phyloP scores from a whole-genome alignment of 2,329 filamentous ascomycete genomes.

The Paramyrothecium roridum region DNA sequence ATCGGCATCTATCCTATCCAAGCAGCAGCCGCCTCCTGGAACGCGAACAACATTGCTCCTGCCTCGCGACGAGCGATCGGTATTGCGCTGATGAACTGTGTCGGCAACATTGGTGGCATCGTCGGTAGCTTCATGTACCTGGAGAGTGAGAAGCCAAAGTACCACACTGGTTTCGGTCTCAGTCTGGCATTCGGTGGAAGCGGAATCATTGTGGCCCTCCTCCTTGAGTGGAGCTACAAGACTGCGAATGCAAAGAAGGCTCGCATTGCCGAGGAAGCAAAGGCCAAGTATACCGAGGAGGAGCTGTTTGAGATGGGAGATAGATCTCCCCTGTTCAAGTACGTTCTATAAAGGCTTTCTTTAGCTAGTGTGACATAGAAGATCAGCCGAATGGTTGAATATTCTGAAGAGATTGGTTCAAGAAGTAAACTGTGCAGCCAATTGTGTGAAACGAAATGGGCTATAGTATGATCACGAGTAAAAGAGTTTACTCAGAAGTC shows the following conservation, averaged over 20 bases:
- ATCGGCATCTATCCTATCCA: constrained; percentile 70
- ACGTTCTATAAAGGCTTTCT: constrained; percentile 13
- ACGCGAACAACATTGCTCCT: constrained; percentile 62
- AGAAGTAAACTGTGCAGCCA: no score
- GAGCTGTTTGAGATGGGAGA: constrained; percentile 28
- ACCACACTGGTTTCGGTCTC: constrained; percentile 30
- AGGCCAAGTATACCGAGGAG: constrained; percentile 19
- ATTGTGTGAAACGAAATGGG: no score
- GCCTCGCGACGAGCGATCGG: constrained; percentile 31
- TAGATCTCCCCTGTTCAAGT: constrained; percentile 26
- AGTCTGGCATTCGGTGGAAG: constrained; percentile 24
- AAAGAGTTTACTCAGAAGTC: no score
- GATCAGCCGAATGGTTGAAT: no score
- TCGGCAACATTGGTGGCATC: constrained; percentile 38
- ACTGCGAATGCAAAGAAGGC: constrained; percentile 20
- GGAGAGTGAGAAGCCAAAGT: constrained; percentile 27
- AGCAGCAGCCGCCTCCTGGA: constrained; percentile 62
- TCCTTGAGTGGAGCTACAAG: constrained; percentile 26
- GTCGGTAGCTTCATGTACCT: constrained; percentile 36
- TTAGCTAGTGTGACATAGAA: no score
- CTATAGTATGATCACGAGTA: no score
- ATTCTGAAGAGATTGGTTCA: no score
- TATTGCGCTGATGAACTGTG: constrained; percentile 32
- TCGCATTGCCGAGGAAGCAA: constrained; percentile 16
- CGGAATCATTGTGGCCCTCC: constrained; percentile 22